These are phyloP conservation scores for Colletotrichum trifolii DNA, from an alignment of 2,329 filamentous ascomycete species.

Conservation along the genomic window DNA sequence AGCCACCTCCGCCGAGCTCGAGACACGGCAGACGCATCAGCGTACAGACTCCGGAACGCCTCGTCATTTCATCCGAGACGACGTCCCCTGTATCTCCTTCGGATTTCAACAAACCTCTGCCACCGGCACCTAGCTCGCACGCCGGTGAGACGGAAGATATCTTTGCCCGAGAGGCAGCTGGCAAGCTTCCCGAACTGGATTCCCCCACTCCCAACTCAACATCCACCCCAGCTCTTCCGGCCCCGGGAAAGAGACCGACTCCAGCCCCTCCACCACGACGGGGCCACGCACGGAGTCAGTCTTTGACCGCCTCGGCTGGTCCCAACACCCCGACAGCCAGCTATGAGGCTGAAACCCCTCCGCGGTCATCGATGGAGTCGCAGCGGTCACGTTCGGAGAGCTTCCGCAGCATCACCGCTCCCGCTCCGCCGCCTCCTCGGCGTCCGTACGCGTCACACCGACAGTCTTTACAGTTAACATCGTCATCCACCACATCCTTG, in stretches of 20 bases:
- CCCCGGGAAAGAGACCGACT: conserved; percentile 53
- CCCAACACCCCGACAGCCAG: conserved; percentile 35
- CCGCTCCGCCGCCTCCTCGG: conserved; percentile 66
- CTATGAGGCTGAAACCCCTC: conserved; percentile 52
- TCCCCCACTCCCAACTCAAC: conserved; percentile 37
- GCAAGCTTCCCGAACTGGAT: conserved; percentile 59
- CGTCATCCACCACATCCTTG: conserved; percentile 23
- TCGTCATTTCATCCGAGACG: conserved; percentile 39
- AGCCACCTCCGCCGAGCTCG: conserved; percentile 78
- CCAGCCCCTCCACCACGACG: conserved; percentile 64
- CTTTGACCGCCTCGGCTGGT: conserved; percentile 27
- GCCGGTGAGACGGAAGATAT: conserved; percentile 61
- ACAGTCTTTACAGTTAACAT: conserved; percentile 36
- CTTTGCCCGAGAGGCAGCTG: conserved; percentile 65
- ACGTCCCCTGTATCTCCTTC: conserved; percentile 50
- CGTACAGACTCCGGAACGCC: conserved; percentile 45
- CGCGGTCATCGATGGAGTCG: conserved; percentile 64
- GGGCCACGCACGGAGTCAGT: conserved; percentile 58
- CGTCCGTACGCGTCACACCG: conserved; percentile 55
- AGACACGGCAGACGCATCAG: conserved; percentile 82
- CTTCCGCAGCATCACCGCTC: conserved; percentile 54
- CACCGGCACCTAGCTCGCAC: conserved; percentile 61
- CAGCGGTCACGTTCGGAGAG: conserved; percentile 58
- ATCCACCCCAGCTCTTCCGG: conserved; percentile 50
- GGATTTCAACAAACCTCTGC: conserved; percentile 72